Conservation (phyloP, 257 asterid species). For the Penstemon barbatus region DNA sequence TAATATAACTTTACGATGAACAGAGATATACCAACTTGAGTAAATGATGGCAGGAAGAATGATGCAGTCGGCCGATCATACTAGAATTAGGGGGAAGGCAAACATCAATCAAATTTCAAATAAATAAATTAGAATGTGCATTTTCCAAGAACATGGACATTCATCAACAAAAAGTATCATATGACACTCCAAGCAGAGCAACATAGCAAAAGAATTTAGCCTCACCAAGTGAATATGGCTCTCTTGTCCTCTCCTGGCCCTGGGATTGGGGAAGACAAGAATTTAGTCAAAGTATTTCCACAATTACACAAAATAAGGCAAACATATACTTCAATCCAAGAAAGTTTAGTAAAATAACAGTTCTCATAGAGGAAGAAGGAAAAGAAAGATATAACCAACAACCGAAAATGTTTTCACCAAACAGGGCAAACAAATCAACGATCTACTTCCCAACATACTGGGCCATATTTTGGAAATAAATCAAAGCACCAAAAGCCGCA, state of each 20-base stretch:
- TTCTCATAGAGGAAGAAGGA: not conserved
- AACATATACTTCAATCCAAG: not conserved
- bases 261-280: constrained; percentile 29
- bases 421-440: not conserved
- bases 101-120: not conserved
- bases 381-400: constrained; percentile 1
- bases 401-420: not conserved
- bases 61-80: constrained; percentile 2
- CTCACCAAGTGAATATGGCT: constrained; percentile 48
- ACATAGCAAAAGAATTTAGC: constrained; percentile 18
- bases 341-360: not conserved
- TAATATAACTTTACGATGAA: not conserved
- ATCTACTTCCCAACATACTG: not conserved
- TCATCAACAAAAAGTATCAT: constrained; percentile 17
- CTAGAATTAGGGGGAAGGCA: not conserved
- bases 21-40: not conserved
- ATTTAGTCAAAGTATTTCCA: constrained; percentile 5
- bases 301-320: constrained; percentile 7
- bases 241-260: constrained; percentile 42
- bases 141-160: not conserved
- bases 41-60: not conserved
- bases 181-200: constrained; percentile 17
- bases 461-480: not conserved
- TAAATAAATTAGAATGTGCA: not conserved
- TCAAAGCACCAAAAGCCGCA: constrained; percentile 3